Evolutionary conservation across 2,329 filamentous ascomycete species (phyloP).

Genomic region (Fusarium sp.): DNA sequence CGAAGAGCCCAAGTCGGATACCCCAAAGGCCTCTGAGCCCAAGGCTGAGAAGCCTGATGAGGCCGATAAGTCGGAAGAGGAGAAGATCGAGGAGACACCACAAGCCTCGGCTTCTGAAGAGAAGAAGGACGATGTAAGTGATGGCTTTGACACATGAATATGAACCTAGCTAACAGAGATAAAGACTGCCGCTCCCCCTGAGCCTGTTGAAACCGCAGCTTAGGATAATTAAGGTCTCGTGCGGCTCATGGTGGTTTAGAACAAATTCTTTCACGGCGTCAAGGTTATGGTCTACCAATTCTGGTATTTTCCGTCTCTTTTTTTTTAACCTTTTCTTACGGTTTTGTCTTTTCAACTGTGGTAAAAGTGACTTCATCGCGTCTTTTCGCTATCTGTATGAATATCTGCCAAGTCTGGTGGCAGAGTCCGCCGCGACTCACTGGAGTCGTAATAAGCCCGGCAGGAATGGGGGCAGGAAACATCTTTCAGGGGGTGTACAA

Average conservation of each 20-base stretch:
- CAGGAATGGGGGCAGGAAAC: conserved; percentile 27
- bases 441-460: conserved; percentile 23
- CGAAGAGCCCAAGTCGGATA: conserved; percentile 54
- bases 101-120: conserved; percentile 34
- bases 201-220: conserved; percentile 54
- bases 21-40: conserved; percentile 46
- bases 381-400: conserved; percentile 46
- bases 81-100: conserved; percentile 28
- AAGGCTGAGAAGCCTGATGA: conserved; percentile 44
- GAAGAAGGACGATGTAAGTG: conserved; percentile 53
- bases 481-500: conserved; percentile 41
- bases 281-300: conserved; percentile 44
- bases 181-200: conserved; percentile 48
- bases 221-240: conserved; percentile 40
- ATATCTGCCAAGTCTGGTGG: conserved; percentile 41
- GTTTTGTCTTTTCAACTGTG: conserved; percentile 30
- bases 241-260: conserved; percentile 40
- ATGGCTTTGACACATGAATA: not conserved
- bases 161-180: conserved; percentile 19
- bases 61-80: conserved; percentile 33
- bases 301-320: conserved; percentile 39
- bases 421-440: conserved; percentile 30
- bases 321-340: conserved; percentile 20
- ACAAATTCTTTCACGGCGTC: conserved; percentile 45
- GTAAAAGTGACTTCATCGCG: conserved; percentile 44